These are phyloP conservation scores for Yarrowia porcina DNA, from an alignment of 805 yeast genomes.

Conservation along the genomic window DNA sequence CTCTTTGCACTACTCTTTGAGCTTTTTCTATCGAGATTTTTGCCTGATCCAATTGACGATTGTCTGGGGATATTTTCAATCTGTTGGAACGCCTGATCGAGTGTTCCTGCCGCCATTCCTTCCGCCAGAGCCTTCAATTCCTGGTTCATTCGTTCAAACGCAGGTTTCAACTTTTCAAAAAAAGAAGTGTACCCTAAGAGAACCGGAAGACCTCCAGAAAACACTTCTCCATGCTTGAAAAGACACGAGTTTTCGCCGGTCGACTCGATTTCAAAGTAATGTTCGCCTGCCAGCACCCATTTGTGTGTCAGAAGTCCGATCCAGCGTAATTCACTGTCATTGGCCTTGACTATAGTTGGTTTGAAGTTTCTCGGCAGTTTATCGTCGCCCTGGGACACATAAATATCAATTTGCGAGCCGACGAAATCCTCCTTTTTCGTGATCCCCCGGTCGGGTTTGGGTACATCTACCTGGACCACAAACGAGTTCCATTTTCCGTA, in stretches of 20 bases:
- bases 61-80: conserved; percentile 13
- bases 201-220: background rate
- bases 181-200: background rate
- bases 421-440: background rate
- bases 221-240: background rate
- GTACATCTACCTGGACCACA: background rate
- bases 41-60: background rate
- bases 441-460: background rate
- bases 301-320: background rate
- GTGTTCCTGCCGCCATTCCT: background rate
- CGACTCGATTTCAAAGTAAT: background rate
- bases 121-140: conserved; percentile 4
- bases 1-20: background rate
- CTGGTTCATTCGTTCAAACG: conserved; percentile 5
- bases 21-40: background rate
- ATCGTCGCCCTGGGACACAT: background rate
- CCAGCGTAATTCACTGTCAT: background rate
- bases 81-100: background rate
- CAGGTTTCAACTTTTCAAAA: background rate
- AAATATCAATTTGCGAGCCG: background rate
- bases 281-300: conserved; percentile 3
- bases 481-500: conserved; percentile 21
- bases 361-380: background rate
- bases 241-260: background rate
- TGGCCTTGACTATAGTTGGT: background rate